Evolutionary conservation across 2,329 filamentous ascomycete species (phyloP).

Genomic region (Sarocladium strictum): DNA sequence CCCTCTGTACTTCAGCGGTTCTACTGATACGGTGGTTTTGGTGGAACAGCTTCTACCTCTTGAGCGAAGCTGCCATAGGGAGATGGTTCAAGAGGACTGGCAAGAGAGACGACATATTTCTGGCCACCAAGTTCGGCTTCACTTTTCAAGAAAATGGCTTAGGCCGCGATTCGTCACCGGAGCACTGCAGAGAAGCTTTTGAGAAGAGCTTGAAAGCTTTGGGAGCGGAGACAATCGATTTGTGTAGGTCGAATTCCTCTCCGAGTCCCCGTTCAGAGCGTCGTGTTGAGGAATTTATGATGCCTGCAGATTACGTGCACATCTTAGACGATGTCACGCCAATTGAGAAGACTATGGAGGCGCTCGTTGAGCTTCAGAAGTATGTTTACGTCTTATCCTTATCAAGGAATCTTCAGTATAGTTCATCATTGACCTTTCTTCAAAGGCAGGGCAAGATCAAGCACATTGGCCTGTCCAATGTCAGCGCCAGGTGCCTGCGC

Average conservation of each 20-base stretch:
- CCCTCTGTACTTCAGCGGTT: neutral
- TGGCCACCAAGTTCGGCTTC: slow-evolving; percentile 28
- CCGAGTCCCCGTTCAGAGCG: neutral
- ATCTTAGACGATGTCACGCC: slow-evolving; percentile 23
- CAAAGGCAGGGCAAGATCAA: slow-evolving; percentile 45
- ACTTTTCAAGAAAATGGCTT: neutral
- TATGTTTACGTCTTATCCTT: slow-evolving; percentile 8
- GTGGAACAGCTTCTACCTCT: slow-evolving; percentile 29
- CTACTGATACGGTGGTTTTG: neutral
- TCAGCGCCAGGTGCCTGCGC: slow-evolving; percentile 38
- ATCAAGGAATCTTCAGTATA: too few relatives aligned
- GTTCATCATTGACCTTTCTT: neutral
- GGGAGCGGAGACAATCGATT: slow-evolving; percentile 43
- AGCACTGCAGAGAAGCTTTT: slow-evolving; percentile 17
- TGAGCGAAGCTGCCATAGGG: slow-evolving; percentile 39
- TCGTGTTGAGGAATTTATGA: neutral
- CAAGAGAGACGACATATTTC: slow-evolving; percentile 39
- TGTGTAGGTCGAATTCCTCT: slow-evolving; percentile 39
- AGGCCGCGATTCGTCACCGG: slow-evolving; percentile 16
- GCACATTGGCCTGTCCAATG: slow-evolving; percentile 45
- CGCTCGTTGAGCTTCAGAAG: slow-evolving; percentile 36
- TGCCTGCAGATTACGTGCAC: slow-evolving; percentile 7
- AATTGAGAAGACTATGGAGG: slow-evolving; percentile 40
- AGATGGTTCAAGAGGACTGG: slow-evolving; percentile 40
- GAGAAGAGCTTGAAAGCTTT: slow-evolving; percentile 34